Percentiles rank a stretch among this genome's conserved stretches.
These are phyloP conservation scores for Chloranthus sessilifolius DNA, from an alignment of 164 flowering plant species.

Conservation along the genomic window DNA sequence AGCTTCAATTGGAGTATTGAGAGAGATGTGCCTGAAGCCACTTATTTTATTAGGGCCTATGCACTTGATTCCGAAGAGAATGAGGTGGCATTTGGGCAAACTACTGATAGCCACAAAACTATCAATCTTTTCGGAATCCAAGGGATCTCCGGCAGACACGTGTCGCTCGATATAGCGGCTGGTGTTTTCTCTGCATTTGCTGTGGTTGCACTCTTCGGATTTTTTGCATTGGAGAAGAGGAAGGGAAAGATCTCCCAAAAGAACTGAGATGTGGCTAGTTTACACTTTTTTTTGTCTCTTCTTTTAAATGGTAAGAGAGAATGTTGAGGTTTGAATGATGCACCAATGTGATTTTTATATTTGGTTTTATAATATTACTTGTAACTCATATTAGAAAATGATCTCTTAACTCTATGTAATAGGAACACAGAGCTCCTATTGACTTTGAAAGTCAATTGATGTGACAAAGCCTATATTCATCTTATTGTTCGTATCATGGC, in stretches of 20 bases:
- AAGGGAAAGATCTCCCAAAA: slow-evolving; percentile 42
- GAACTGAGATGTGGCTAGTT: too few relatives aligned
- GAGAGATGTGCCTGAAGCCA: slow-evolving; percentile 31
- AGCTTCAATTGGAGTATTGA: slow-evolving; percentile 25
- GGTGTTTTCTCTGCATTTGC: slow-evolving; percentile 75
- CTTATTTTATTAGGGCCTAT: slow-evolving; percentile 28
- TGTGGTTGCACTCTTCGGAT: slow-evolving; percentile 48
- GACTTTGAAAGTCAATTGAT: too few relatives aligned
- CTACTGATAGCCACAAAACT: slow-evolving; percentile 39
- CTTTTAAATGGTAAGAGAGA: too few relatives aligned
- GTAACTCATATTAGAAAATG: too few relatives aligned
- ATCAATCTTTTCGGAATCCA: slow-evolving; percentile 49
- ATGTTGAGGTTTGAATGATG: too few relatives aligned
- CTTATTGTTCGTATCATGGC: too few relatives aligned
- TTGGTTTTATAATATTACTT: too few relatives aligned
- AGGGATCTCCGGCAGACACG: slow-evolving; percentile 64
- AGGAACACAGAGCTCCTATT: too few relatives aligned
- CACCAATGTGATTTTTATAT: too few relatives aligned
- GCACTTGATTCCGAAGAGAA: slow-evolving; percentile 15
- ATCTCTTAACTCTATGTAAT: too few relatives aligned
- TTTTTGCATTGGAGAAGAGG: slow-evolving; percentile 68
- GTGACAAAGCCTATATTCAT: too few relatives aligned
- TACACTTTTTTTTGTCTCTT: too few relatives aligned
- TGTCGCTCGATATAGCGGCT: slow-evolving; percentile 62
- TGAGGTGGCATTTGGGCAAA: slow-evolving; percentile 67